phyloP scores from a whole-genome alignment of 106 monocot genomes.

The Vanilla planifolia region DNA sequence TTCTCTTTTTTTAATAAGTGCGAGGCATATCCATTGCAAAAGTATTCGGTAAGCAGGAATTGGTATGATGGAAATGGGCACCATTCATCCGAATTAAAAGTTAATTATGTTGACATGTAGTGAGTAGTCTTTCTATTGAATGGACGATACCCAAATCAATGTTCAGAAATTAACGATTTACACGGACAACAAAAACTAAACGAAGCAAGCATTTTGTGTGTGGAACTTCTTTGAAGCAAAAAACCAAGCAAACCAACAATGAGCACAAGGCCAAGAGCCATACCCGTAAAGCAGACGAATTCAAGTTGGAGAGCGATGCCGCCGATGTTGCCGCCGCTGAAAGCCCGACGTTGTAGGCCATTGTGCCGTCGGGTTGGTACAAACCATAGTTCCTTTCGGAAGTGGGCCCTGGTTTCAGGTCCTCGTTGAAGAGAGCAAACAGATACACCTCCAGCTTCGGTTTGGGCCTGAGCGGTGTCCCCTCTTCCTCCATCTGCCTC shows the following conservation, averaged over 20 bases:
- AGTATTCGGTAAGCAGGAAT: too few species aligned
- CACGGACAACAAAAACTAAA: too few species aligned
- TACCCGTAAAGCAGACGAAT: constrained; percentile 41
- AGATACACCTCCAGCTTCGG: constrained; percentile 77
- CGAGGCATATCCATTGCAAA: too few species aligned
- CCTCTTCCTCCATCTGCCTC: constrained; percentile 64
- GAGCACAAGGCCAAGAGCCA: too few species aligned
- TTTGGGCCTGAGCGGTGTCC: constrained; percentile 71
- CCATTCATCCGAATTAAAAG: too few species aligned
- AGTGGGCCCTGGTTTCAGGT: constrained; percentile 91
- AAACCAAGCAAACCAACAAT: neutral
- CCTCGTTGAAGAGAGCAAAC: constrained; percentile 89
- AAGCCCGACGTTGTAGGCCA: constrained; percentile 81
- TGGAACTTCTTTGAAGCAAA: neutral
- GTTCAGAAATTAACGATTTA: too few species aligned
- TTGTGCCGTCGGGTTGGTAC: constrained; percentile 66
- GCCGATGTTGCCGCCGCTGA: constrained; percentile 14
- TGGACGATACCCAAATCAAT: too few species aligned
- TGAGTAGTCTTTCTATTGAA: too few species aligned
- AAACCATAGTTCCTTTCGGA: constrained; percentile 94
- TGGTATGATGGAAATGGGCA: too few species aligned
- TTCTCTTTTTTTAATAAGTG: too few species aligned
- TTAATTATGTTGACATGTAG: too few species aligned
- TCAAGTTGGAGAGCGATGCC: constrained; percentile 50
- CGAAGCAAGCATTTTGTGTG: too few species aligned